A percentile compares a stretch with the other conserved stretches of the same genome.
phyloP scores from a whole-genome alignment of 148 eudicot genomes.

The Spergularia marina region DNA sequence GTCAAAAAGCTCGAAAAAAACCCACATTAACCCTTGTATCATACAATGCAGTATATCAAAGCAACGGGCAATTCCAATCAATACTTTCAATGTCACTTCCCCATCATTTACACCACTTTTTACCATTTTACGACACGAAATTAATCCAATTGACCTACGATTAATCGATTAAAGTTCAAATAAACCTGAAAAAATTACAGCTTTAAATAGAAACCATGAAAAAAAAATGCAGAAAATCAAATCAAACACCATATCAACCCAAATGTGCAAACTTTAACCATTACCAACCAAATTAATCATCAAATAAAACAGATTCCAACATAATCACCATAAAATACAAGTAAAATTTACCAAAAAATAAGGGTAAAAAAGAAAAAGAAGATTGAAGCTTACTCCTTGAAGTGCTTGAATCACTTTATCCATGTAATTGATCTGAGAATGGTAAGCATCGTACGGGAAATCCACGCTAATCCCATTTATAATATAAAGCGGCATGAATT shows the following conservation, averaged over 20 bases:
- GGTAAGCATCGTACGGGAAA: conserved; percentile 89
- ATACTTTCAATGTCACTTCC: not conserved
- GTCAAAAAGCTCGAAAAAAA: not conserved
- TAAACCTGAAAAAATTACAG: not conserved
- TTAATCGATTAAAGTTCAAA: not conserved
- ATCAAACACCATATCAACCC: not conserved
- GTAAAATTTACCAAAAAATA: not conserved
- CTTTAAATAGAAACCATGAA: not conserved
- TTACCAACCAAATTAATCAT: not conserved
- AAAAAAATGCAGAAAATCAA: not conserved
- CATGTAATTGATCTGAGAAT: conserved; percentile 93
- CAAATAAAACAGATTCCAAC: not conserved
- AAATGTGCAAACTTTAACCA: not conserved
- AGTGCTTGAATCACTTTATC: conserved; percentile 93
- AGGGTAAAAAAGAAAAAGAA: not conserved
- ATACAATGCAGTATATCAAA: not conserved
- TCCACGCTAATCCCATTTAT: conserved; percentile 84
- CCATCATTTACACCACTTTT: not conserved
- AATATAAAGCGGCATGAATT: conserved; percentile 72
- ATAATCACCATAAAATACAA: not conserved
- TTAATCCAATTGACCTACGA: not conserved
- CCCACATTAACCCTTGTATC: not conserved
- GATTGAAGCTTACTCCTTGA: conserved; percentile 48
- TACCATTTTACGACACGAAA: not conserved
- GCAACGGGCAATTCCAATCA: not conserved